These are phyloP conservation scores for Ceratobasidium sp. DNA, from an alignment of 1,284 basidiomycete genomes.

Conservation along the genomic window DNA sequence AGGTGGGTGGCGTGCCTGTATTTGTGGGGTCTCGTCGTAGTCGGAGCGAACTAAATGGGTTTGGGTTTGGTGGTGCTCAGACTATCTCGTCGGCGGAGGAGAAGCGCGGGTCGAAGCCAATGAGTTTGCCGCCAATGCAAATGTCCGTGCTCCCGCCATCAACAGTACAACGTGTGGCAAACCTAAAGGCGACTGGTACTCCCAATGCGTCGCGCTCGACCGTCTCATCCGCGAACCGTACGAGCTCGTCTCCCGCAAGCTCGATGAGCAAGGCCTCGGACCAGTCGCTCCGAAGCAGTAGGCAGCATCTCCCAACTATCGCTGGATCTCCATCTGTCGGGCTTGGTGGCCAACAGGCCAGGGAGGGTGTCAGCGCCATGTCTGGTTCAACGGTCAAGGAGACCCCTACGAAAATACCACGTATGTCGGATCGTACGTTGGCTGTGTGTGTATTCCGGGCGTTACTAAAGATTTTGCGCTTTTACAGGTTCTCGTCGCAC, in stretches of 20 bases:
- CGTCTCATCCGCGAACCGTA: conserved; percentile 34
- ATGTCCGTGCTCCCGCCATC: conserved; percentile 79
- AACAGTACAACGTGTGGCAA: conserved; percentile 81
- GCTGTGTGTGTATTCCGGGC: conserved; percentile 66
- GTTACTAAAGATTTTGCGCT: conserved; percentile 59
- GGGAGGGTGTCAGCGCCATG: conserved; percentile 32
- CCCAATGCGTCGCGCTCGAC: conserved; percentile 55
- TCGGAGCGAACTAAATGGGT: conserved; percentile 15
- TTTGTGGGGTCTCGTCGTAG: neutral
- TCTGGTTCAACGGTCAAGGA: conserved; percentile 59
- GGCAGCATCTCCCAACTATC: conserved; percentile 83
- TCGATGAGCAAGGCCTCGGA: conserved; percentile 79
- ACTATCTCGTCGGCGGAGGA: conserved; percentile 85
- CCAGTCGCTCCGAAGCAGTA: conserved; percentile 68
- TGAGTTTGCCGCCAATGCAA: conserved; percentile 82
- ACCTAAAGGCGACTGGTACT: conserved; percentile 63
- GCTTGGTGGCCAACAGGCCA: conserved; percentile 48
- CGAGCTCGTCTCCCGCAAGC: conserved; percentile 53
- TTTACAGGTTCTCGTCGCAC: conserved; percentile 58
- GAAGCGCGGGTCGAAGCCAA: conserved; percentile 63
- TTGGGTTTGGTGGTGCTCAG: conserved; percentile 53
- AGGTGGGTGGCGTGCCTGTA: conserved; percentile 63
- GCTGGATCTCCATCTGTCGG: conserved; percentile 88
- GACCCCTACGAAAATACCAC: conserved; percentile 90
- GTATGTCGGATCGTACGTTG: conserved; percentile 74